Percentiles rank a stretch among this genome's conserved stretches.
Evolutionary conservation across 371 early-diverging fungal species (phyloP).

Genomic region (Saksenaea oblongispora): DNA sequence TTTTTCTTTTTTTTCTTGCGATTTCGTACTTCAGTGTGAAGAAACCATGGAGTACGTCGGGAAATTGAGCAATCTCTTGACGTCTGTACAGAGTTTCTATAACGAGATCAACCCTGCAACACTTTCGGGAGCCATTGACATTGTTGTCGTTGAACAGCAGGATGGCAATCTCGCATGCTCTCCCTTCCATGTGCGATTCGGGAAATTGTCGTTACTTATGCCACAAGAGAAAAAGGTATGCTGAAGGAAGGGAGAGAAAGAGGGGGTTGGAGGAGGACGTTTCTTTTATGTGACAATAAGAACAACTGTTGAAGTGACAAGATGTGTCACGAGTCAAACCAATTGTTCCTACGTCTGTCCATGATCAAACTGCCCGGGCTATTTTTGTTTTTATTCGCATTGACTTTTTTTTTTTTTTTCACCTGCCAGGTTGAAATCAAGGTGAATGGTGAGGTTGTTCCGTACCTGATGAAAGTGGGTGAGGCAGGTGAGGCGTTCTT

Average conservation of each 20-base stretch:
- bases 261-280: too few relatives aligned
- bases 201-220: slow-evolving; percentile 91
- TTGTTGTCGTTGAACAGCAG: slow-evolving; percentile 86
- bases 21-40: not conserved
- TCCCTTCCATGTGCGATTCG: slow-evolving; percentile 98
- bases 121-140: slow-evolving; percentile 97
- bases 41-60: slow-evolving; percentile 29
- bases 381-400: not conserved
- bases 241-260: not conserved
- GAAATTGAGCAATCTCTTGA: slow-evolving; percentile 40
- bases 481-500: slow-evolving; percentile 99
- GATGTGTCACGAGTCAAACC: too few relatives aligned
- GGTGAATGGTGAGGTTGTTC: slow-evolving; percentile 83
- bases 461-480: slow-evolving; percentile 95
- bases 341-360: too few relatives aligned
- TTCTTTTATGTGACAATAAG: not conserved
- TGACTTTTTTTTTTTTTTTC: slow-evolving; percentile 8
- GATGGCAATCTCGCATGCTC: slow-evolving; percentile 84
- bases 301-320: not conserved
- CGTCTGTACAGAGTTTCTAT: slow-evolving; percentile 89
- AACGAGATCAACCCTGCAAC: slow-evolving; percentile 96
- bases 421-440: slow-evolving; percentile 77
- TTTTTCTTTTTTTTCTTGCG: not conserved
- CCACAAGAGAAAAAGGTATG: slow-evolving; percentile 78
- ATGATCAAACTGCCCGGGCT: not conserved